Percentiles rank a stretch among this genome's conserved stretches.
Conservation (phyloP, 495 filamentous ascomycete genomes). For the Copromyces sp. region DNA sequence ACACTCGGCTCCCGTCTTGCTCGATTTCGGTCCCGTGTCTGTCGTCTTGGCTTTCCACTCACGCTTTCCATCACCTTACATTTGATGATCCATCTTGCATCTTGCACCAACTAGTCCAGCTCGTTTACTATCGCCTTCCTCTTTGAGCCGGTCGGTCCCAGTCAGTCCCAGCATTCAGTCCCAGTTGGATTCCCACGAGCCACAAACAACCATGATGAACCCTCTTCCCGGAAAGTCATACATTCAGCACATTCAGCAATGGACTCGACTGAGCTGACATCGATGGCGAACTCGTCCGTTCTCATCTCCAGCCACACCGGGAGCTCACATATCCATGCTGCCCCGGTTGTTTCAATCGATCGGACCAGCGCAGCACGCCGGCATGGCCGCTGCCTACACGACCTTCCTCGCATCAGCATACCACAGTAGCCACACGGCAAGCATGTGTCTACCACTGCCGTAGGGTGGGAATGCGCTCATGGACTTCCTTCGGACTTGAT, state of each 20-base stretch:
- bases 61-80: background rate
- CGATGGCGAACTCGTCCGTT: background rate
- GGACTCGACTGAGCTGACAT: background rate
- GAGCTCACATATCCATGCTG: background rate
- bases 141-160: background rate
- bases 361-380: background rate
- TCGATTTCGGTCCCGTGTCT: background rate
- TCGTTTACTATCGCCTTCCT: background rate
- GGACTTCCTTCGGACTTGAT: background rate
- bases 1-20: background rate
- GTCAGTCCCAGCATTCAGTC: background rate
- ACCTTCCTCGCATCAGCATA: background rate
- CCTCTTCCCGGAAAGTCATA: background rate
- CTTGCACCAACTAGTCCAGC: background rate
- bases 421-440: background rate
- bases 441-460: background rate
- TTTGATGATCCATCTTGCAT: background rate
- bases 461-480: background rate
- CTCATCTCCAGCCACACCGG: conserved; percentile 2
- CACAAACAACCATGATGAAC: background rate
- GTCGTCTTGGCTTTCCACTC: background rate
- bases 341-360: conserved; percentile 6
- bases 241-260: background rate
- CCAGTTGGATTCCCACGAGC: background rate
- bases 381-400: background rate